Evolutionary conservation across 768 basidiomycete genomes (phyloP), one percentile per base, ranked within the genome.

Genomic region (Leccinum barrowsii): DNA sequence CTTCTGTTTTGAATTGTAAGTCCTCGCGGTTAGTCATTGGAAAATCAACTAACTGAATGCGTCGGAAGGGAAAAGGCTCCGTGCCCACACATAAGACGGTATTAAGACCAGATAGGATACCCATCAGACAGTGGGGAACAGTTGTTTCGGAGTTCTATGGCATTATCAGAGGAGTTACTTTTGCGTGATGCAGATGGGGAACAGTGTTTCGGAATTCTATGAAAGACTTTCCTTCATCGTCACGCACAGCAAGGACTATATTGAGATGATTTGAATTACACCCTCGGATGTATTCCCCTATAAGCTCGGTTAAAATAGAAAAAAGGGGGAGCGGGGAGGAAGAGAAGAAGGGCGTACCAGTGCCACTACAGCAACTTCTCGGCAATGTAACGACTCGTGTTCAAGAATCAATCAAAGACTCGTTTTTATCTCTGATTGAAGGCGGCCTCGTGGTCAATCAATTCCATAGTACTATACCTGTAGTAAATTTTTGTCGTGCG

Each of bases 231-330:
- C 47, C 32, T 34, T 34, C 32, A 44, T 47, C 13, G 5, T 42
- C 53, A 55, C 58, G 12, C 58, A 56, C 64, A 63, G 57, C 22
- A 65, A 48, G 60, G 50, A 2, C 55, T 13, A 40, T 63, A 63
- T 42, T 19, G 42, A 22, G 61, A 22, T 13, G 32, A 54, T 15
- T 3, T 15, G 24, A 48, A 48, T 46, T 46, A n/a, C 46, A 42
- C 3, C 44, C 35, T 48, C 22, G 35, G n/a, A 40, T 15, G 35
- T 24, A 17, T 52, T 32, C 42, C 42, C 19, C 35, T 28, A 52
- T 12, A 12, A 32, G 32, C 11, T 32, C 32, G 32, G 32, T 32
- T 28, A 54, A 19, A 4, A 32, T 7, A 28, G 19, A 30, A 28
- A 13, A 12, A 13, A 35, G 13, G 13, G 34, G 32, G 32, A 32